These are phyloP conservation scores for Carex parvula DNA, from an alignment of 176 grass and related monocot species.

Conservation along the genomic window DNA sequence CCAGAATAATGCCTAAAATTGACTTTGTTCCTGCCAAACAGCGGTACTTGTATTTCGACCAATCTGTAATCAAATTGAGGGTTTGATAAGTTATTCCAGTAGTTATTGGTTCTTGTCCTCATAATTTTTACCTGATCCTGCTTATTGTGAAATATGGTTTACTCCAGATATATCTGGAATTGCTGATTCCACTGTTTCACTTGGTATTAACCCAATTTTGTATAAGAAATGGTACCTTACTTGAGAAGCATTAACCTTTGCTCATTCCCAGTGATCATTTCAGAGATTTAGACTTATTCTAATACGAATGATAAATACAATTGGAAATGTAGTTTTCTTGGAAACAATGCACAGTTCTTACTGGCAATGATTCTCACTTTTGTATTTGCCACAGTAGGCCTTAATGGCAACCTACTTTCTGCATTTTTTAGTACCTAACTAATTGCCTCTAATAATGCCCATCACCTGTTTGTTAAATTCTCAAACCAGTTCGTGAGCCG, in stretches of 20 bases:
- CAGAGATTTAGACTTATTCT: neutral
- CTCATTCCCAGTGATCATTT: neutral
- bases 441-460: neutral
- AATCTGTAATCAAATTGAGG: neutral
- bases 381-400: neutral
- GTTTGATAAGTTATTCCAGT: neutral
- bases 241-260: neutral
- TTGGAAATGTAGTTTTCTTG: neutral
- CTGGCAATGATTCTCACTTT: neutral
- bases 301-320: neutral
- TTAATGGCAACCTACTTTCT: neutral
- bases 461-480: constrained; percentile 28
- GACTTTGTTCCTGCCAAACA: neutral
- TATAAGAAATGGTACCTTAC: neutral
- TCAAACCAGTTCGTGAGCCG: constrained; percentile 61
- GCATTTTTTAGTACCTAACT: neutral
- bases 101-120: neutral
- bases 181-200: neutral
- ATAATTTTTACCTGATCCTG: neutral
- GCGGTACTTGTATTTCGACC: neutral
- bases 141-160: neutral
- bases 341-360: neutral
- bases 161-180: neutral
- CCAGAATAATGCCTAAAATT: constrained; percentile 4
- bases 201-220: neutral